Conservation (phyloP, 2,329 filamentous ascomycete species). For the Venturia nashicola region DNA sequence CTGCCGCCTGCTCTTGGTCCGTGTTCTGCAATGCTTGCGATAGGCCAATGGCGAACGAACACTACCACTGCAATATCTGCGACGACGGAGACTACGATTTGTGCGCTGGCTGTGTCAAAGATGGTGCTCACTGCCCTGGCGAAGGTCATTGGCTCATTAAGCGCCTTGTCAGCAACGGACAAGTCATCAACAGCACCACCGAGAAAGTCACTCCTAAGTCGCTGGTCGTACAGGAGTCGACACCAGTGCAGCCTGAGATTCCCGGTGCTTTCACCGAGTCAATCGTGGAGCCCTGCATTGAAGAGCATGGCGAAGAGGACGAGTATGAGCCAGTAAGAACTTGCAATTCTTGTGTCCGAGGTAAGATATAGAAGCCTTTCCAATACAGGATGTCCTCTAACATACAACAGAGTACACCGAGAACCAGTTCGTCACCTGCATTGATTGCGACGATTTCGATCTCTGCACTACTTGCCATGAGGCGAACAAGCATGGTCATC, state of each 20-base stretch:
- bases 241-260: constrained; percentile 22
- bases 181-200: constrained; percentile 74
- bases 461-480: constrained; percentile 76
- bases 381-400: background rate
- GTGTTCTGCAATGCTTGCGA: constrained; percentile 94
- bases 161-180: constrained; percentile 66
- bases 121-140: constrained; percentile 65
- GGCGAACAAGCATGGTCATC: constrained; percentile 71
- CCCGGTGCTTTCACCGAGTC: constrained; percentile 33
- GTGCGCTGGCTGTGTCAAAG: constrained; percentile 65
- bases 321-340: constrained; percentile 42
- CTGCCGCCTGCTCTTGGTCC: constrained; percentile 43
- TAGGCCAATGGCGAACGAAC: constrained; percentile 60
- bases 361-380: constrained; percentile 24
- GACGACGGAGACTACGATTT: constrained; percentile 91
- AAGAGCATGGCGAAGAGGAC: constrained; percentile 17
- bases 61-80: constrained; percentile 92
- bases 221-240: constrained; percentile 13
- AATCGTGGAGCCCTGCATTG: constrained; percentile 23
- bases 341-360: constrained; percentile 58
- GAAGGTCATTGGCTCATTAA: constrained; percentile 90
- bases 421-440: constrained; percentile 73
- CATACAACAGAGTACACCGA: constrained; percentile 52
- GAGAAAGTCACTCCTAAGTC: constrained; percentile 53
- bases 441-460: constrained; percentile 77